phyloP scores from a whole-genome alignment of 768 basidiomycete genomes.

The Tricholoma furcatifolium region DNA sequence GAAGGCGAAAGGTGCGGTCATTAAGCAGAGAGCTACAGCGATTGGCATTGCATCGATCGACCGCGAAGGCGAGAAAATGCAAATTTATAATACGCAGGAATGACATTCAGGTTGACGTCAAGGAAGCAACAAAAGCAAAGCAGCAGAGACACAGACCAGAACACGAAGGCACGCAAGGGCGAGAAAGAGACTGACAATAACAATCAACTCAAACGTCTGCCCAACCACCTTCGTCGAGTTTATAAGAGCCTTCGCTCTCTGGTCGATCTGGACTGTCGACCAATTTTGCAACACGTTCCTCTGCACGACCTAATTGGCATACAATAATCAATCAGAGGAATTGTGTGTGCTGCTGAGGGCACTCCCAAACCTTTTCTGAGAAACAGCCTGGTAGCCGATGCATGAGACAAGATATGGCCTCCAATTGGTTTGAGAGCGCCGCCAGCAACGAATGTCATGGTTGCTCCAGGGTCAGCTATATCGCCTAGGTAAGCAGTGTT shows the following conservation, averaged over 20 bases:
- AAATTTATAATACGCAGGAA: no score
- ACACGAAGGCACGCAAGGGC: no score
- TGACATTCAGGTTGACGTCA: no score
- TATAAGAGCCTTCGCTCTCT: slow-evolving; percentile 90
- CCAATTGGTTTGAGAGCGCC: slow-evolving; percentile 91
- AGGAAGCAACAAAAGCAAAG: no score
- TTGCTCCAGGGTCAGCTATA: slow-evolving; percentile 90
- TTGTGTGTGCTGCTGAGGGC: not conserved
- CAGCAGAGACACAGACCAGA: no score
- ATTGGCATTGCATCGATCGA: no score
- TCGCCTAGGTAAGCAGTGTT: not conserved
- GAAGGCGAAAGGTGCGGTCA: no score
- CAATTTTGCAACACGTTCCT: slow-evolving; percentile 87
- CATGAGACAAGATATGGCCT: slow-evolving; percentile 85
- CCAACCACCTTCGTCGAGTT: slow-evolving; percentile 90
- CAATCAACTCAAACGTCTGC: slow-evolving; percentile 59
- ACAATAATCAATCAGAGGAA: not conserved
- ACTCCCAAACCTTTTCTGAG: slow-evolving; percentile 71
- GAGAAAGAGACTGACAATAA: no score
- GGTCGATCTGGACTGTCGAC: slow-evolving; percentile 89
- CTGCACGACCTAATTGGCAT: slow-evolving; percentile 61
- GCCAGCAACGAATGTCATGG: slow-evolving; percentile 93
- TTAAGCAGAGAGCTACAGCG: no score
- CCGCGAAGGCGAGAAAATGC: no score
- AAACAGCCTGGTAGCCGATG: slow-evolving; percentile 85